phyloP scores from a whole-genome alignment of 2,329 filamentous ascomycete genomes.

The Lasiodiplodia gonubiensis region DNA sequence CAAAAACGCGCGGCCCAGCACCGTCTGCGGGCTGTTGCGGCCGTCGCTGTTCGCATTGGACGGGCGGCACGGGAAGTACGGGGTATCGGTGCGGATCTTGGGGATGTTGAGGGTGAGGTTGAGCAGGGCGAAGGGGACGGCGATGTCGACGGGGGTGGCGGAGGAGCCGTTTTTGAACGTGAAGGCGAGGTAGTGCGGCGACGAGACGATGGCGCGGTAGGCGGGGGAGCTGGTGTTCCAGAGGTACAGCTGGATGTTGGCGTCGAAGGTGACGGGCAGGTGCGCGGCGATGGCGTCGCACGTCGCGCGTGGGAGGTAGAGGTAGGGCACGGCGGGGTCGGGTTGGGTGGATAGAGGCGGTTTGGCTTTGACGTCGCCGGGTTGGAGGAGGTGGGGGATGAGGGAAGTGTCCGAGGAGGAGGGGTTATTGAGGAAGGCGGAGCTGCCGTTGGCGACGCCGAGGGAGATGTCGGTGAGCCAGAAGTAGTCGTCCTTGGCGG shows the following conservation, averaged over 20 bases:
- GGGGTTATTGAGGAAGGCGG: no score
- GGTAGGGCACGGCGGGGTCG: constrained; percentile 31
- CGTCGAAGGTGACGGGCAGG: constrained; percentile 37
- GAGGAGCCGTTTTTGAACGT: constrained; percentile 42
- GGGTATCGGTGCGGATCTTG: constrained; percentile 41
- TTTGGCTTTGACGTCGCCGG: no score
- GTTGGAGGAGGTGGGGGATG: no score
- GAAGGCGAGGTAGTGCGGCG: constrained; percentile 50
- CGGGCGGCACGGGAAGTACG: constrained; percentile 53
- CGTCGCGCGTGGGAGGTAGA: constrained; percentile 34
- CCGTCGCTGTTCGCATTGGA: neutral
- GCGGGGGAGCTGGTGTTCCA: constrained; percentile 39
- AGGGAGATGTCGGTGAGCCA: no score
- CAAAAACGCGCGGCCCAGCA: constrained; percentile 54
- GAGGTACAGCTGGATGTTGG: constrained; percentile 34
- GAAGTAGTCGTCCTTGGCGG: no score
- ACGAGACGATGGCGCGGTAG: constrained; percentile 49
- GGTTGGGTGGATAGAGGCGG: no score
- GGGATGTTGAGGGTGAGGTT: constrained; percentile 33
- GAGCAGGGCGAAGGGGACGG: constrained; percentile 46
- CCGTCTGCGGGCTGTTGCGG: neutral
- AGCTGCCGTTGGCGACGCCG: no score
- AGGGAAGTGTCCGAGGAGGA: no score
- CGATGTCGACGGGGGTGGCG: constrained; percentile 39
- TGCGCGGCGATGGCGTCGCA: constrained; percentile 36